A percentile compares a stretch with the other conserved stretches of the same genome.
Evolutionary conservation across 768 basidiomycete genomes (phyloP).

Genomic region (Mycena rebaudengoi): DNA sequence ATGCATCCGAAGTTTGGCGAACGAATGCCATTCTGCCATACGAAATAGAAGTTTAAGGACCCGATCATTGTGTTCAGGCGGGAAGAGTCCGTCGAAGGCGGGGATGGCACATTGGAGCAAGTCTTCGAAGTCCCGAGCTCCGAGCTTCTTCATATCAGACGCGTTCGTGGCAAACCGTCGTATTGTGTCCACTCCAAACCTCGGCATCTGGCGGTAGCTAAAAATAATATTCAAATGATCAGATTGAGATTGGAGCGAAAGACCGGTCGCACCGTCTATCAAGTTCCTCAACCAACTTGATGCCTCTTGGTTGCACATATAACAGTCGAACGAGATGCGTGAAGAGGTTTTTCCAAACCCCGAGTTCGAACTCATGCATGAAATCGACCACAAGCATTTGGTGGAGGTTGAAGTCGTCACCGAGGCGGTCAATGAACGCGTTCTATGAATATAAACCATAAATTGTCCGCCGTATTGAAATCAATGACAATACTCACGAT

Average conservation of each 20-base stretch:
- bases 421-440: constrained; percentile 39
- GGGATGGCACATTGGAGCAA: constrained; percentile 45
- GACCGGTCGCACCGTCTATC: constrained; percentile 30
- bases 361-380: constrained; percentile 49
- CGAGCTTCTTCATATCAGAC: constrained; percentile 34
- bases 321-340: constrained; percentile 46
- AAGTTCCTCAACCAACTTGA: constrained; percentile 28
- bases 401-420: constrained; percentile 34
- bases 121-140: constrained; percentile 43
- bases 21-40: constrained; percentile 42
- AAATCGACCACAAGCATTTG: constrained; percentile 41
- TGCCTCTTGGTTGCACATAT: constrained; percentile 24
- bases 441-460: constrained; percentile 36
- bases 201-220: constrained; percentile 27
- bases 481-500: neutral
- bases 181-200: constrained; percentile 33
- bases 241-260: neutral
- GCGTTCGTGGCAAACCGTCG: constrained; percentile 34
- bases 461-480: no score
- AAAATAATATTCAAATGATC: neutral
- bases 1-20: constrained; percentile 47
- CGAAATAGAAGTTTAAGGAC: constrained; percentile 39
- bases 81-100: constrained; percentile 42
- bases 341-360: constrained; percentile 46
- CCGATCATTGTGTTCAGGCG: constrained; percentile 23